Evolutionary conservation across 805 yeast species (phyloP), one percentile per base, ranked within the genome.

Genomic region (Lipomyces yamanashiensis): DNA sequence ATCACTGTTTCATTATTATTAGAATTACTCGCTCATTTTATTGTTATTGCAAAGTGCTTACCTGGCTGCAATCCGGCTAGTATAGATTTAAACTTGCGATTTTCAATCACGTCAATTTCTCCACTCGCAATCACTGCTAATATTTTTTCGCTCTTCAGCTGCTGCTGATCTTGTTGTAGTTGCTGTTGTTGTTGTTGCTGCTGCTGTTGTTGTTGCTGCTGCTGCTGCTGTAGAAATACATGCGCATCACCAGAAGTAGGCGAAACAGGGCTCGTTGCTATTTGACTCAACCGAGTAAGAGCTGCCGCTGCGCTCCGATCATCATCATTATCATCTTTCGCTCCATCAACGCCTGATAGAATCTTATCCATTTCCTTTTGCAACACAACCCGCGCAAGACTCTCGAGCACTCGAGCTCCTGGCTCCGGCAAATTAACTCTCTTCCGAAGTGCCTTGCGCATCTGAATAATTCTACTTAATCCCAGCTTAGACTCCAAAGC

Each of bases 301-400:
- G 45, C 55, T 4, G 61, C 61, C 19, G 55, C 61, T 40, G 65
- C 65, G 37, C 51, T 62, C 10, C 55, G 41, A 44, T 62, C 61
- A 28, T 62, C 65, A 17, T 62, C 61, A 33, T 23, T 43, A 17
- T 57, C 58, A 17, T 15, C n/a, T 33, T 13, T 37, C 49, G 7
- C 15, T 6, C n/a, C 19, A 15, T 28, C 51, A 1, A 40, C 63
- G 21, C 67, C 68, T 6, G 56, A 36, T n/a, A 64, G 28, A 17
- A 64, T 64, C 39, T 53, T 63, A 21, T 64, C 67, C 63, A 62
- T 59, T 44, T 64, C 68, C 15, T 53, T 51, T 44, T 62, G 63
- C 44, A 62, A 56, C 9, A 64, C 61, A 12, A 64, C 60, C 17
- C 63, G 48, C 15, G 68, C 67, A 6, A 64, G 61, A 28, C 56